Evolutionary conservation across 2,329 filamentous ascomycete species (phyloP).

Genomic region (Scedosporium minutisporum): DNA sequence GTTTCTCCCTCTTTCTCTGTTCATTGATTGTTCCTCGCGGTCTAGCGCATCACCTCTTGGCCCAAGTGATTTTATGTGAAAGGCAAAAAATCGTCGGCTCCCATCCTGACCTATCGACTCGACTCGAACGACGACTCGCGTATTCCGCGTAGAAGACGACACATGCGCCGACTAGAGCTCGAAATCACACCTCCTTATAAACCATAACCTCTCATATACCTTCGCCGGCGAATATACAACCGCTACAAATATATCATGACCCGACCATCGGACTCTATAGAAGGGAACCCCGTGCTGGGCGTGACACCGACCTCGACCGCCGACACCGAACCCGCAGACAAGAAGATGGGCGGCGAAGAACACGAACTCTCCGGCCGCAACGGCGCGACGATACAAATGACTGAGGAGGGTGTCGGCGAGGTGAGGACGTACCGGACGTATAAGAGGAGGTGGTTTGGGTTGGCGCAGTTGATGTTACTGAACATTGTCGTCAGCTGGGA

Average conservation of each 20-base stretch:
- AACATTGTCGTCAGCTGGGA: slow-evolving; percentile 95
- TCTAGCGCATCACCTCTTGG: not conserved
- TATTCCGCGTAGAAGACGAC: no score
- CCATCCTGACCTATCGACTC: no score
- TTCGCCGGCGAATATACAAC: no score
- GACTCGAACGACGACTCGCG: no score
- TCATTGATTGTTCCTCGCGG: not conserved
- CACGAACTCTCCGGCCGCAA: not conserved
- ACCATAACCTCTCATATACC: no score
- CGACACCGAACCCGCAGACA: not conserved
- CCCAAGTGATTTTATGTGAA: not conserved
- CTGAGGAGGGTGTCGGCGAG: not conserved
- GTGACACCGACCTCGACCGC: not conserved
- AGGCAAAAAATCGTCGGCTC: no score
- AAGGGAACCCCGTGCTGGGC: not conserved
- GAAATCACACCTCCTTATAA: no score
- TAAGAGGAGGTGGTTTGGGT: slow-evolving; percentile 80
- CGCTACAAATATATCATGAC: not conserved
- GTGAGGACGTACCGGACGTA: slow-evolving; percentile 43
- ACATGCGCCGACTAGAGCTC: no score
- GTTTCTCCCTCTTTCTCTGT: not conserved
- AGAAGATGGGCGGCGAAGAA: not conserved
- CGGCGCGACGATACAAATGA: not conserved
- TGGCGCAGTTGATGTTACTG: slow-evolving; percentile 72
- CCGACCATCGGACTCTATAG: not conserved